Base-by-base conservation (phyloP, 768 basidiomycete genomes). In the Jaapia argillacea region DNA sequence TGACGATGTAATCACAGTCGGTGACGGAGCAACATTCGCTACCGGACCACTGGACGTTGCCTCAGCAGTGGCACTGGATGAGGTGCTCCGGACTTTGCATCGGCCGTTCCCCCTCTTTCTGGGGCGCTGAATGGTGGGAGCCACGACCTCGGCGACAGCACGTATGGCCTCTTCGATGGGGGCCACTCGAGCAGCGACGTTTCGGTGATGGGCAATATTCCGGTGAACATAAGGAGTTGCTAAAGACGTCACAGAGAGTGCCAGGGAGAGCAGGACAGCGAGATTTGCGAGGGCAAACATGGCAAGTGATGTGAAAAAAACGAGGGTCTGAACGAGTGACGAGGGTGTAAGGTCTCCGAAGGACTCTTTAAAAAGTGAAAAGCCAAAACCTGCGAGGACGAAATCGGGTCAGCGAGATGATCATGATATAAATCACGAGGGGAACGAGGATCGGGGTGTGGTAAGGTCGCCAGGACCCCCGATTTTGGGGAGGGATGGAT, bases 171-270 rank as follows among this genome's bases (percentile, higher is more conserved):
- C 37, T 41, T 50, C 50, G 37, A 57, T 41, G 12, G 56, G 53
- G 24, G 64, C 54, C n/a, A 65, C 62, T 45, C 70, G 70, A 24
- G 67, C 70, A 33, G 71, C 68, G 44, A 76, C 26, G 37, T 62
- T 65, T 42, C 61, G 65, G 48, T 65, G 71, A 55, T 71, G 70
- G 48, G 61, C 54, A 33, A 51, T 43, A 43, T 59, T 51, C 43
- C 64, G 64, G 42, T 63, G 55, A 44, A 53, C 48, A 54, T 73
- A 72, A 26, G 70, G 68, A 26, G 58, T 63, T 0, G 66, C 57
- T 40, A 67, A 44, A 43, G 61, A 59, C 33, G 51, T 14, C 37
- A 56, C 62, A 36, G 68, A 60, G 59, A 74, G 50, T 50, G 69
- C 61, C 54, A 72, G 47, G 48, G 59, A 51, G 54, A 73, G 46